phyloP scores from a whole-genome alignment of 768 basidiomycete species.

The Mycena olivaceomarginata region DNA sequence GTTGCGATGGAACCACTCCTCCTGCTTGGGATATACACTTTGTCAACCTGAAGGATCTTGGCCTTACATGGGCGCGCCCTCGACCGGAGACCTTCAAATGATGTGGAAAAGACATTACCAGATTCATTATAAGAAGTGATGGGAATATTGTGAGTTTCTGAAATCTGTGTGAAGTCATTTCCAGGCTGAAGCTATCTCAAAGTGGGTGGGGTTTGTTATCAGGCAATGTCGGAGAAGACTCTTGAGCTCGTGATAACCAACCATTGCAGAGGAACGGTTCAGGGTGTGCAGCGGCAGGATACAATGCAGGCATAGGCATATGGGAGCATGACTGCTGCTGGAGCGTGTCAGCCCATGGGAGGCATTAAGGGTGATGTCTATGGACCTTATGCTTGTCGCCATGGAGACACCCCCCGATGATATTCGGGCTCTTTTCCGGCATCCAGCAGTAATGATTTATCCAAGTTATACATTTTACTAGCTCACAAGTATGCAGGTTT shows the following conservation, averaged over 20 bases:
- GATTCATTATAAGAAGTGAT: background rate
- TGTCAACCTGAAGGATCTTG: too few species aligned
- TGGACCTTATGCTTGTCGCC: background rate
- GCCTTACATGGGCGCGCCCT: too few species aligned
- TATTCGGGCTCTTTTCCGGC: background rate
- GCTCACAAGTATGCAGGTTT: background rate
- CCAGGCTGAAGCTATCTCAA: background rate
- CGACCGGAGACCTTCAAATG: too few species aligned
- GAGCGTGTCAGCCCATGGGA: background rate
- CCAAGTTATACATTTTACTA: too few species aligned
- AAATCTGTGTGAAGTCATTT: background rate
- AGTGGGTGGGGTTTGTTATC: conserved; percentile 14
- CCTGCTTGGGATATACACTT: too few species aligned
- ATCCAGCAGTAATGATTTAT: background rate
- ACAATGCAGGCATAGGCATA: conserved; percentile 2
- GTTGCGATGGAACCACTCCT: too few species aligned
- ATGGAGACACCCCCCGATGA: background rate
- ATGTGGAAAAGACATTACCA: background rate
- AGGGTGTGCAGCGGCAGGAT: background rate
- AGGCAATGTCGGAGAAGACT: background rate
- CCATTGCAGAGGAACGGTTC: background rate
- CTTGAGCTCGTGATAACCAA: background rate
- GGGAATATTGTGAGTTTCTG: background rate
- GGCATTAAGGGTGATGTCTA: background rate
- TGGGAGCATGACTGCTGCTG: conserved; percentile 7